phyloP scores from a whole-genome alignment of 176 grass and related monocot genomes.

The Pontederia crassipes region DNA sequence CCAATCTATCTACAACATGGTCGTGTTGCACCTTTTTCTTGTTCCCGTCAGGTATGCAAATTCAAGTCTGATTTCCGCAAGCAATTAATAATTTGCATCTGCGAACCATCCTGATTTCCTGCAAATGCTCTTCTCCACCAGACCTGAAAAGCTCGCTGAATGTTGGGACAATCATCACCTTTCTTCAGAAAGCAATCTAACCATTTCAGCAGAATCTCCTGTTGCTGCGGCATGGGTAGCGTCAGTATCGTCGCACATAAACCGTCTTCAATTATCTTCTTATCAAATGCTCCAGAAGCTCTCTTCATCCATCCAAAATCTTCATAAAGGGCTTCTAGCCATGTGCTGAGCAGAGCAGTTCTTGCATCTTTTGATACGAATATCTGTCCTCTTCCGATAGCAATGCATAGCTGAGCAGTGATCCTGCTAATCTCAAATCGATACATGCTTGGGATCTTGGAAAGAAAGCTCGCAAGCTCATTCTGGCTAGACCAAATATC shows the following conservation, averaged over 20 bases:
- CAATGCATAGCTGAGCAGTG: slow-evolving; percentile 18
- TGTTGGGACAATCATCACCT: slow-evolving; percentile 17
- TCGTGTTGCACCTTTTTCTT: neutral
- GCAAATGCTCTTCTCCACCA: slow-evolving; percentile 17
- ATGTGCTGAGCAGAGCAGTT: slow-evolving; percentile 9
- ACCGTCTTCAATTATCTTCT: slow-evolving; percentile 16
- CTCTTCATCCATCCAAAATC: slow-evolving; percentile 23
- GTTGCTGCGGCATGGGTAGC: slow-evolving; percentile 15
- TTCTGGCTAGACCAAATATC: slow-evolving; percentile 1
- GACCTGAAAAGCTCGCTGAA: slow-evolving; percentile 13
- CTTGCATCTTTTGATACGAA: slow-evolving; percentile 12
- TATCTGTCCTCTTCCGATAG: slow-evolving; percentile 12
- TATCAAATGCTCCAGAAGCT: slow-evolving; percentile 3
- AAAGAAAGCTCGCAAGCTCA: slow-evolving; percentile 4
- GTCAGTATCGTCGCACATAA: slow-evolving; percentile 9
- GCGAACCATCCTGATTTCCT: neutral
- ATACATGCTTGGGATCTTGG: slow-evolving; percentile 20
- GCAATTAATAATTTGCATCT: slow-evolving; percentile 2
- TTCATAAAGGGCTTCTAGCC: slow-evolving; percentile 16
- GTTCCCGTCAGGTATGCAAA: too few relatives aligned
- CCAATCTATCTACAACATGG: slow-evolving; percentile 3
- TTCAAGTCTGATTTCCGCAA: slow-evolving; percentile 2
- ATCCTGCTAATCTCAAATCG: slow-evolving; percentile 22
- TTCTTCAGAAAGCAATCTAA: slow-evolving; percentile 20
- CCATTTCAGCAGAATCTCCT: slow-evolving; percentile 11